Evolutionary conservation across 2,329 filamentous ascomycete species (phyloP).

Genomic region (Fulvia fulva): DNA sequence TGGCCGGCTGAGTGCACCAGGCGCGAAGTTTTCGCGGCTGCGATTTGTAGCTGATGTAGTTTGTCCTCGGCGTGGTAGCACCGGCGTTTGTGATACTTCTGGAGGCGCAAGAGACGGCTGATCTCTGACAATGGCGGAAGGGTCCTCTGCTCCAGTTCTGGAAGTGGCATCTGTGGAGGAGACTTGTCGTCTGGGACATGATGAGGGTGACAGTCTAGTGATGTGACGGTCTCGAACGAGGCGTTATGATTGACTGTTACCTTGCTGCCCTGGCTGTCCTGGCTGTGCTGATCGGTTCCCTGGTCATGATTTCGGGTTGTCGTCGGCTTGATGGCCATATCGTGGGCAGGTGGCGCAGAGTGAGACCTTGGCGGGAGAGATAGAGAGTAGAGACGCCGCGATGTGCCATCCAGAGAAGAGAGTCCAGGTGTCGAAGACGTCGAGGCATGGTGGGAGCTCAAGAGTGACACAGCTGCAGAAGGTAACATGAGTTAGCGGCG

Average conservation of each 20-base stretch:
- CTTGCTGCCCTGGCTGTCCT: background rate
- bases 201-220: constrained; percentile 1
- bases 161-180: constrained; percentile 1
- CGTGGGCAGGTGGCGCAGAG: constrained; percentile 14
- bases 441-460: constrained; percentile 24
- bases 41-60: constrained; percentile 69
- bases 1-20: constrained; percentile 71
- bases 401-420: constrained; percentile 23
- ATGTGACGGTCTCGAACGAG: background rate
- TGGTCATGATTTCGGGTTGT: constrained; percentile 5
- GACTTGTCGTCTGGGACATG: background rate
- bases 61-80: constrained; percentile 68
- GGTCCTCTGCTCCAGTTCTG: constrained; percentile 6
- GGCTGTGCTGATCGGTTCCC: background rate
- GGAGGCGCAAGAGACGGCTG: constrained; percentile 71
- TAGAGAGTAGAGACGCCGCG: constrained; percentile 19
- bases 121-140: constrained; percentile 59
- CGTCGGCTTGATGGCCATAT: constrained; percentile 22
- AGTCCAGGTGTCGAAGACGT: constrained; percentile 22
- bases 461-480: constrained; percentile 32
- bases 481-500: constrained; percentile 30
- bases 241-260: background rate
- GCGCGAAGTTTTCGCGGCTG: constrained; percentile 69
- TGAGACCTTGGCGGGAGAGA: constrained; percentile 10
- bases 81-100: constrained; percentile 78